Percentiles rank a stretch among this genome's conserved stretches.
Evolutionary conservation across 1,284 basidiomycete genomes (phyloP).

Genomic region (Leucoagaricus sp.): DNA sequence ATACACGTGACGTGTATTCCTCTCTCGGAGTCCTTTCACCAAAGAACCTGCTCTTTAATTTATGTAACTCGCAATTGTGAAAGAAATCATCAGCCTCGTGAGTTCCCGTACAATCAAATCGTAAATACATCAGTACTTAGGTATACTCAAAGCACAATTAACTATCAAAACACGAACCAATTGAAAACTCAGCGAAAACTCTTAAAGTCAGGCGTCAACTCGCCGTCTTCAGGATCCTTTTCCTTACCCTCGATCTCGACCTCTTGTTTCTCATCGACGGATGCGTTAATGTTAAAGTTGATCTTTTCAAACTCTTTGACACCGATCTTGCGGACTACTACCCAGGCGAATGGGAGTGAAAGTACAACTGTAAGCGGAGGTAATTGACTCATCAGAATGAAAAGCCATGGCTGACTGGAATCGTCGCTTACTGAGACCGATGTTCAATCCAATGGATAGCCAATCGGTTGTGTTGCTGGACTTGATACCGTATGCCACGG

Average conservation of each 20-base stretch:
- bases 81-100: too few relatives aligned
- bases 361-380: slow-evolving; percentile 24
- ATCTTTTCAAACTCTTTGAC: slow-evolving; percentile 27
- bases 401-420: neutral
- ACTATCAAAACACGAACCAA: too few relatives aligned
- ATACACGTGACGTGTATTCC: too few relatives aligned
- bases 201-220: neutral
- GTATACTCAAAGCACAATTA: too few relatives aligned
- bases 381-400: neutral
- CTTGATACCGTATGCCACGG: slow-evolving; percentile 36
- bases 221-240: neutral
- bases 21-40: too few relatives aligned
- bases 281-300: slow-evolving; percentile 3
- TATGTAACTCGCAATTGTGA: too few relatives aligned
- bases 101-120: neutral
- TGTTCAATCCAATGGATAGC: slow-evolving; percentile 34
- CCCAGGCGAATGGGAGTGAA: slow-evolving; percentile 32
- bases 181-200: neutral
- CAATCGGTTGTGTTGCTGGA: slow-evolving; percentile 34
- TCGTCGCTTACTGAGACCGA: slow-evolving; percentile 33
- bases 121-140: neutral
- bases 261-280: neutral
- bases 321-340: slow-evolving; percentile 31
- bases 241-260: neutral
- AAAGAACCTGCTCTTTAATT: too few relatives aligned